Evolutionary conservation across 2,329 filamentous ascomycete genomes (phyloP).

Genomic region (Dactylonectria estremocensis): DNA sequence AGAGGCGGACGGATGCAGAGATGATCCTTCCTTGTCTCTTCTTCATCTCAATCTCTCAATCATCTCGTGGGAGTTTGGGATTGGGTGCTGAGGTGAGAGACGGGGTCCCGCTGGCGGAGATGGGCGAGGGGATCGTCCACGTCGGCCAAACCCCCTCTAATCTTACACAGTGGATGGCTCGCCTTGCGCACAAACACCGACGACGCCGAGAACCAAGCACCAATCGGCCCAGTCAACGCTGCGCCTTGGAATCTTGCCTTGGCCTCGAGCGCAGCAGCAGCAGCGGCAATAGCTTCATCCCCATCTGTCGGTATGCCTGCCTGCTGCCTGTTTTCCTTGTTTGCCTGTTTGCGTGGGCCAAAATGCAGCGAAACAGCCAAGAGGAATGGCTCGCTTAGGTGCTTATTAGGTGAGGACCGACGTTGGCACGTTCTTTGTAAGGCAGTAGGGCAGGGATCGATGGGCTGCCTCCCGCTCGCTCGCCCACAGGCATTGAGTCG

Average conservation of each 20-base stretch:
- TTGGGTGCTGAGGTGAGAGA: constrained; percentile 29
- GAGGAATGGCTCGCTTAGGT: constrained; percentile 21
- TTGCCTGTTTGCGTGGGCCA: constrained; percentile 2
- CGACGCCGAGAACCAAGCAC: background rate
- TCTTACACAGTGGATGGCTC: constrained; percentile 29
- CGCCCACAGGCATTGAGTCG: background rate
- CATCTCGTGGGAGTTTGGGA: constrained; percentile 19
- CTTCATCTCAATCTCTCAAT: constrained; percentile 12
- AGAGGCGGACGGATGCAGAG: constrained; percentile 29
- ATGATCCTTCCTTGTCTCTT: constrained; percentile 11
- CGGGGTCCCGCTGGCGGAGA: constrained; percentile 25
- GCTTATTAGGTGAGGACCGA: constrained; percentile 6
- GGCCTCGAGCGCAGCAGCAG: background rate
- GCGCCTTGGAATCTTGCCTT: constrained; percentile 5
- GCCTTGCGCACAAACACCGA: constrained; percentile 18
- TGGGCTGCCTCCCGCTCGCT: constrained; percentile 29
- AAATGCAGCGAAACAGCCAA: constrained; percentile 9
- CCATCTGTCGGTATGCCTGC: background rate
- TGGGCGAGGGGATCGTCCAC: constrained; percentile 19
- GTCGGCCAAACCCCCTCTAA: constrained; percentile 39
- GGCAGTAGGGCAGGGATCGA: constrained; percentile 18
- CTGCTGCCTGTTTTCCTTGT: background rate
- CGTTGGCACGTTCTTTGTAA: constrained; percentile 1
- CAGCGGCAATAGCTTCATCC: background rate
- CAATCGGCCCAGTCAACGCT: background rate